Conservation (phyloP, 768 basidiomycete species). For the Lactarius evosmus region DNA sequence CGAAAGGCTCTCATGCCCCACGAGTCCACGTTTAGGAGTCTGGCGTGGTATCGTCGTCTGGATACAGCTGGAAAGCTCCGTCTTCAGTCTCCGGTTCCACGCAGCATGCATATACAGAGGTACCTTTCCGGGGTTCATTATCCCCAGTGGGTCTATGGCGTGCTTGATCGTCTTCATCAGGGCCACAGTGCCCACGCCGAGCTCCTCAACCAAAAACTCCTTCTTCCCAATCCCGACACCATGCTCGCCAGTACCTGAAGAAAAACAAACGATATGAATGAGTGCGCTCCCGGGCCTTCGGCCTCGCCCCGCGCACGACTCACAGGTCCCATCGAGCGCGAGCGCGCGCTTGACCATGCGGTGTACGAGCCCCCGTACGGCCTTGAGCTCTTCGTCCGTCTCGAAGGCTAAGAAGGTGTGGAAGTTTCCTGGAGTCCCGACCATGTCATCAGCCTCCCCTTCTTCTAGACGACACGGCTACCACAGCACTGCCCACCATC, state of each 20-base stretch:
- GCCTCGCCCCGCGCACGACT: neutral
- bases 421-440: slow-evolving; percentile 39
- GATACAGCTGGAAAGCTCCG: slow-evolving; percentile 8
- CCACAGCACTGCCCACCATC: slow-evolving; percentile 48
- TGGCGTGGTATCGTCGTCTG: slow-evolving; percentile 5
- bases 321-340: slow-evolving; percentile 72
- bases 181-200: slow-evolving; percentile 77
- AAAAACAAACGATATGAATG: neutral
- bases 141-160: slow-evolving; percentile 65
- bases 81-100: too few species aligned
- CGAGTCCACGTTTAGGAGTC: neutral
- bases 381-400: slow-evolving; percentile 37
- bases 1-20: too few species aligned
- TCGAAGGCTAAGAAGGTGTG: slow-evolving; percentile 40
- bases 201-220: slow-evolving; percentile 71
- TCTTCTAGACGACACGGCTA: neutral
- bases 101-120: neutral
- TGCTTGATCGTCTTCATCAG: slow-evolving; percentile 82
- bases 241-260: slow-evolving; percentile 72
- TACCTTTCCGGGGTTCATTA: slow-evolving; percentile 87
- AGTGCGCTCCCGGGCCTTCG: neutral
- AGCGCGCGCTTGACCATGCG: slow-evolving; percentile 68
- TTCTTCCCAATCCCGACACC: slow-evolving; percentile 86
- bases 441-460: neutral
- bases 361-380: slow-evolving; percentile 42